A percentile compares a stretch with the other conserved stretches of the same genome.
Evolutionary conservation across 768 basidiomycete genomes (phyloP).

Genomic region (Chalciporus piperatus): DNA sequence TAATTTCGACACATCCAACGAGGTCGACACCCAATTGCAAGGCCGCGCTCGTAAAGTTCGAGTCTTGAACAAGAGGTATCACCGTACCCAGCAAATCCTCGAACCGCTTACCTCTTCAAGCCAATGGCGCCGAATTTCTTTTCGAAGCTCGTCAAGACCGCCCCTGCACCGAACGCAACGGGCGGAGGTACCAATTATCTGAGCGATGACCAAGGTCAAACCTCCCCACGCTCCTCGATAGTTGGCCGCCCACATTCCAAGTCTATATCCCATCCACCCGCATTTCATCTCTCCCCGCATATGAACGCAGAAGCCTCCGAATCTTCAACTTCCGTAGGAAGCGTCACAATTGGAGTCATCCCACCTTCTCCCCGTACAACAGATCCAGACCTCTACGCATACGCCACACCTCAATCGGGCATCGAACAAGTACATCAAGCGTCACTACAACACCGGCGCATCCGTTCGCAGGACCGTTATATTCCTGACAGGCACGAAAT

Average conservation of each 20-base stretch:
- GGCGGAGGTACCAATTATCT: neutral
- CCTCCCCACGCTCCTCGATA: neutral
- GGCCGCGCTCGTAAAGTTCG: neutral
- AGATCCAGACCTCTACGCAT: slow-evolving; percentile 14
- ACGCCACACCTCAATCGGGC: slow-evolving; percentile 3
- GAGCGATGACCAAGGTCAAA: neutral
- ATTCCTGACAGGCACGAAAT: slow-evolving; percentile 32
- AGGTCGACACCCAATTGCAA: neutral
- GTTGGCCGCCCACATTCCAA: slow-evolving; percentile 8
- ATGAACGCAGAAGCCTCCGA: neutral
- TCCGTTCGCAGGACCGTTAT: slow-evolving; percentile 31
- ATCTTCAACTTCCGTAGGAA: slow-evolving; percentile 15
- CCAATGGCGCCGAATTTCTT: slow-evolving; percentile 30
- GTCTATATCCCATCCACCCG: slow-evolving; percentile 7
- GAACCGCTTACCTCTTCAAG: neutral
- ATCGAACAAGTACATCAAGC: slow-evolving; percentile 19
- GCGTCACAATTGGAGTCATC: slow-evolving; percentile 31
- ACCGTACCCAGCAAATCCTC: no score
- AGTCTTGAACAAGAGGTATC: slow-evolving; percentile 1
- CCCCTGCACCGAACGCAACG: slow-evolving; percentile 10
- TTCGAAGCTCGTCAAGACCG: slow-evolving; percentile 29
- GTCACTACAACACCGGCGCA: slow-evolving; percentile 23
- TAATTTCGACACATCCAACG: neutral
- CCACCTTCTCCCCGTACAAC: slow-evolving; percentile 28
- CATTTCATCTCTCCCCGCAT: slow-evolving; percentile 4